phyloP scores from a whole-genome alignment of 2,329 filamentous ascomycete genomes.

The Arthroderma sp. region DNA sequence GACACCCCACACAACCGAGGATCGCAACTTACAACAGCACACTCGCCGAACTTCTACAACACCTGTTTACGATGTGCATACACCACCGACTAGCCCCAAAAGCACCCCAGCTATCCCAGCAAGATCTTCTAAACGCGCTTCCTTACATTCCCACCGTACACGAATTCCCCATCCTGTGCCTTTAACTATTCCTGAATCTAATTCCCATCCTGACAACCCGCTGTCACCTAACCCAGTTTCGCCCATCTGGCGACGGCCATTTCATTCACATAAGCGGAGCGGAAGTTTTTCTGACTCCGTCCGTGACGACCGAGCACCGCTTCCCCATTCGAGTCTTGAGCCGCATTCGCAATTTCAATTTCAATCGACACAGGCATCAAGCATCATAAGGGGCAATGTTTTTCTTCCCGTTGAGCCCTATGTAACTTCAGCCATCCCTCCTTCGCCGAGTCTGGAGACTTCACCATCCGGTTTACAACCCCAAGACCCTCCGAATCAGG shows the following conservation, averaged over 20 bases:
- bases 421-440: conserved; percentile 52
- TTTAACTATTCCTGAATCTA: conserved; percentile 20
- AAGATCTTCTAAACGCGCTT: conserved; percentile 8
- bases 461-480: conserved; percentile 14
- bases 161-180: conserved; percentile 31
- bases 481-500: neutral
- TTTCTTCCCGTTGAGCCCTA: conserved; percentile 72
- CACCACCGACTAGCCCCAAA: too few relatives aligned
- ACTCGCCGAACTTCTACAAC: too few relatives aligned
- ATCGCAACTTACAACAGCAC: too few relatives aligned
- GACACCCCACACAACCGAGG: too few relatives aligned
- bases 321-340: conserved; percentile 35
- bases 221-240: conserved; percentile 17
- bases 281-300: conserved; percentile 79
- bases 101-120: too few relatives aligned
- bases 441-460: conserved; percentile 29
- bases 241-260: conserved; percentile 33
- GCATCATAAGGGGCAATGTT: conserved; percentile 73
- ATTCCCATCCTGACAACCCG: conserved; percentile 17
- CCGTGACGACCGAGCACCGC: conserved; percentile 49
- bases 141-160: conserved; percentile 19
- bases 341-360: conserved; percentile 33
- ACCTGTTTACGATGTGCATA: too few relatives aligned
- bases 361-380: conserved; percentile 60
- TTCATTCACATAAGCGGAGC: conserved; percentile 57